Base-by-base conservation (phyloP, 2,329 filamentous ascomycete species). In the Xylaria sp. region DNA sequence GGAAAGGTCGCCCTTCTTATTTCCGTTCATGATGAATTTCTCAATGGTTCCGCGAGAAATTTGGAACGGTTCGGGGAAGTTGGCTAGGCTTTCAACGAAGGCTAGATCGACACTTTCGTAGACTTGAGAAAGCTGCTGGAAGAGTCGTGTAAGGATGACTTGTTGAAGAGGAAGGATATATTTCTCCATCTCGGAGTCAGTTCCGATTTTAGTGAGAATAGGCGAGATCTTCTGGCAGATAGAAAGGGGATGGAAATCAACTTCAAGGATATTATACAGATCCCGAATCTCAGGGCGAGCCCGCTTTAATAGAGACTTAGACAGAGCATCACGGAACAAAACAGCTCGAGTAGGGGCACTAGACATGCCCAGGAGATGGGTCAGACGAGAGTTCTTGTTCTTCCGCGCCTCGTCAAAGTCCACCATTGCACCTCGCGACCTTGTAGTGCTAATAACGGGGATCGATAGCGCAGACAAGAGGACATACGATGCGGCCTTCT, bases 1-100 rank as follows among this genome's bases (percentile, higher is more conserved):
- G 63, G 96, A 92, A 54, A 99, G 88, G 77, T 99, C 96, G 66
- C 96, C 96, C 89, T 99, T 99, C 90, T 99, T 99, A 88, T 97
- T 98, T 72, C 96, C 96, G 82, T 99, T 99, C 96, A 99, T 99
- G 87, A 99, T 98, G 87, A 99, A 99, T 85, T 98, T 99, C 86
- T 99, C 96, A 74, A 99, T 97, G 70, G 93, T 97, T 73, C 91
- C 90, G 63, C 92, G 91, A 72, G 89, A 92, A 74, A 98, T 94
- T 83, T 98, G 92, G 88, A 97, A 98, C 50, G 96, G 93, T 80
- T 97, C 94, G 10, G 96, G 96, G 87, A 99, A 99, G 78, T 96
- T 89, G 71, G 96, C 96, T 63, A 99, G 91, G 77, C 93, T 91
- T 81, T 97, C 92, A 55, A 99, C 95, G 76, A 98, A 98, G 76